Base-by-base conservation (phyloP, 768 basidiomycete genomes). In the Lactarius akahatsu region DNA sequence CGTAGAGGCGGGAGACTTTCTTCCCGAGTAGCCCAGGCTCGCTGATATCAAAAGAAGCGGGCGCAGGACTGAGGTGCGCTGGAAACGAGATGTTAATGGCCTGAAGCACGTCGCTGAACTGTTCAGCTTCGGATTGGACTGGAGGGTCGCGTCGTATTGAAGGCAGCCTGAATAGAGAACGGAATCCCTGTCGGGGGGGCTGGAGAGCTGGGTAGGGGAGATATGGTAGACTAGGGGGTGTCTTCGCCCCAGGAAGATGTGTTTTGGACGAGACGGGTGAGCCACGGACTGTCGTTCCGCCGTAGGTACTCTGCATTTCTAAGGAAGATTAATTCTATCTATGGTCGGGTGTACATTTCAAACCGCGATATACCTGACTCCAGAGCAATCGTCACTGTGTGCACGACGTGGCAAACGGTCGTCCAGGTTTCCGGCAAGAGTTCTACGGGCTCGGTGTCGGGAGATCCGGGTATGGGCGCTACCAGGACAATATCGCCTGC, bases 311-410 rank as follows among this genome's bases (percentile, higher is more conserved):
- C 10, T 4, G 58, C 18, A 40, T 23, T 7, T 67, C 66, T 67
- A 50, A 3, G 16, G n/a, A 20, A 40, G 32, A 40, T 11, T 1
- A 13, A 23, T n/a, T 15, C 20, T 1, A 34, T 47, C 23, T 16
- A 28, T 3, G 1, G n/a, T 20, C 18, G 20, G 2, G 0, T 18
- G 15, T 36, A 36, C 9, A 57, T 23, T 34, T 32, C 4, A 36
- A 36, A 10, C 9, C 6, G 18, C 18, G n/a, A 52, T 38, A 40
- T 55, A 66, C 65, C 65, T 20, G 61, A 55, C 41, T 54, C 32
- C 5, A 59, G 23, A 26, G 26, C 18, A 45, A 66, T 54, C n/a
- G 57, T 66, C n/a, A 66, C 61, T 2, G 50, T 26, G 11, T 43
- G 30, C 1, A 63, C 30, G 18, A 23, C 20, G 1, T 3, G 3